Evolutionary conservation across 352 stramenopile genomes (phyloP).

Genomic region (Phytophthora citrophthora): DNA sequence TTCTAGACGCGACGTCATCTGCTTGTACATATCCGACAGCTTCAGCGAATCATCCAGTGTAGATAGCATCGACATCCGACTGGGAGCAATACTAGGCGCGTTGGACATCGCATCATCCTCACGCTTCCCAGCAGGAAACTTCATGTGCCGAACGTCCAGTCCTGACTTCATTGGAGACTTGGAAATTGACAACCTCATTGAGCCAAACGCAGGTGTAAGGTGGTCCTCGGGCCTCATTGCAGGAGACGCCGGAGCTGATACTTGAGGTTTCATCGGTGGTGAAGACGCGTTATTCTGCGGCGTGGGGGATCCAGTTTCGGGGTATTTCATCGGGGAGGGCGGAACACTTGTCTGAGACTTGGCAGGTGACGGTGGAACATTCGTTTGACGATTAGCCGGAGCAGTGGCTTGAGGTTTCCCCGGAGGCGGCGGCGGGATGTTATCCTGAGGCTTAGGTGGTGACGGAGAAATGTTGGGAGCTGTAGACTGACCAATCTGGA

Average conservation of each 20-base stretch:
- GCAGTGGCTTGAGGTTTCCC: slow-evolving; percentile 3
- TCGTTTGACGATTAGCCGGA: slow-evolving; percentile 2
- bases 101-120: slow-evolving; percentile 42
- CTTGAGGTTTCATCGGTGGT: slow-evolving; percentile 14
- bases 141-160: slow-evolving; percentile 32
- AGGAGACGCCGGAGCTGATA: slow-evolving; percentile 22
- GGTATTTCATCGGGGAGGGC: slow-evolving; percentile 17
- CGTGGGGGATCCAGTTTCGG: background rate
- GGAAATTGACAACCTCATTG: slow-evolving; percentile 28
- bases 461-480: background rate
- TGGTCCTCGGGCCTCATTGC: slow-evolving; percentile 27
- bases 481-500: slow-evolving; percentile 3
- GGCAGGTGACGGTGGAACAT: slow-evolving; percentile 2
- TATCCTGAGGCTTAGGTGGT: slow-evolving; percentile 11
- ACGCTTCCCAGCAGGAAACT: slow-evolving; percentile 29
- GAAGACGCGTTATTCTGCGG: slow-evolving; percentile 15
- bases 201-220: slow-evolving; percentile 16
- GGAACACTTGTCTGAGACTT: slow-evolving; percentile 10
- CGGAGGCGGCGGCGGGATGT: slow-evolving; percentile 4
- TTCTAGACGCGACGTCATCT: slow-evolving; percentile 79
- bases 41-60: slow-evolving; percentile 66
- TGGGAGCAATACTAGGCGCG: slow-evolving; percentile 37
- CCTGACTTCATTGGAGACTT: slow-evolving; percentile 31
- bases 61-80: slow-evolving; percentile 48
- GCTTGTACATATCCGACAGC: slow-evolving; percentile 86